Base-by-base conservation (phyloP, 306 rosid species). In the Vigna mungo region DNA sequence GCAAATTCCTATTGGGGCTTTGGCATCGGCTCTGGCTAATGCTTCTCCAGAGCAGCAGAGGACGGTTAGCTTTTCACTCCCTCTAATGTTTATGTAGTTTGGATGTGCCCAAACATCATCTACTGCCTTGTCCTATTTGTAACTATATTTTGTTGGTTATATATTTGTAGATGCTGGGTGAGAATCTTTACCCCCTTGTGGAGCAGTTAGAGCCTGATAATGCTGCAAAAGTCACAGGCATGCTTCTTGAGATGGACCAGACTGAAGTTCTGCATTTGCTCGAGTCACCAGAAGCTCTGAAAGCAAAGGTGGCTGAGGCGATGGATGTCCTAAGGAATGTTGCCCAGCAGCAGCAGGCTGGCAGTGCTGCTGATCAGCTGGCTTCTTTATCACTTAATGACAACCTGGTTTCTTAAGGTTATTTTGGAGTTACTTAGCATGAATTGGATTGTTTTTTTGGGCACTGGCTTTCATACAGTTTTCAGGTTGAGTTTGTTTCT, bases 181-280 rank as follows among this genome's bases (percentile, higher is more conserved):
- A 96, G 82, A 92, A 74, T 81, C 99, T 96, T 2, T 96, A 96
- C 85, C 99, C 99, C 3, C 99, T 89, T 1, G 99, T 96, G 89
- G 99, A 96, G 20, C 99, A 91, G 85, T 85, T 96, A 79, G 99
- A 96, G 87, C 89, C 92, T 17, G 99, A 96, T 18, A 89, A 96
- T 66, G 98, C 99, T 12, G 99, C 99, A 6, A 96, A 96, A 85
- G 99, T 96, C 30, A 96, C 99, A 1, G 99, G 99, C 71, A 96
- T 96, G 99, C 99, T 96, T 72, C 85, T 96, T 81, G 99, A 96
- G 90, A 96, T 96, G 99, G 99, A 96, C 84, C 99, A 96, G 81
- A 85, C 99, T 47, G 99, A 96, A 84, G 99, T 96, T 72, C 74
- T 96, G 82, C 99, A 96, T 84, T 83, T 96, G 87, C 99, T 96